Percentiles rank a stretch among this genome's conserved stretches.
Conservation (phyloP, 306 rosid genomes). For the Astragalus membranaceus region DNA sequence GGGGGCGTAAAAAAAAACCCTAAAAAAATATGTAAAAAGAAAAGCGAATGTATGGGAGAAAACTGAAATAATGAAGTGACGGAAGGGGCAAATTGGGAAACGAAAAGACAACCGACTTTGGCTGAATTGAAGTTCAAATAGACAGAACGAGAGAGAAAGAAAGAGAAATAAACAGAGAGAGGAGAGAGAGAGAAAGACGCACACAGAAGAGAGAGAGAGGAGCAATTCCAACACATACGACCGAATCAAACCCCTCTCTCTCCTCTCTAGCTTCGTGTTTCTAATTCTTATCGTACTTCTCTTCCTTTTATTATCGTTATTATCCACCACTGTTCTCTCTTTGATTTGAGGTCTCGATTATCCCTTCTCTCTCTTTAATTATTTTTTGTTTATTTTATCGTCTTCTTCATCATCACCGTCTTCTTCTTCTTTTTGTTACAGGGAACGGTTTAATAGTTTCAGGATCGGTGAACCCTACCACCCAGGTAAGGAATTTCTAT, state of each 20-base stretch:
- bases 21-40: too few species aligned
- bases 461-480: conserved; percentile 3
- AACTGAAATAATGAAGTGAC: neutral
- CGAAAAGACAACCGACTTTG: neutral
- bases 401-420: neutral
- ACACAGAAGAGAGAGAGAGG: neutral
- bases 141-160: neutral
- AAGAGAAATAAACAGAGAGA: neutral
- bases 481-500: conserved; percentile 14
- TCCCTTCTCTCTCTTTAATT: neutral
- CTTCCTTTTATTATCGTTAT: neutral
- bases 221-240: conserved; percentile 2
- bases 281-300: neutral
- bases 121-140: conserved; percentile 10
- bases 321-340: conserved; percentile 6
- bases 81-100: neutral
- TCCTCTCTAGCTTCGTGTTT: neutral
- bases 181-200: neutral
- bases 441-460: neutral
- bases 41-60: neutral
- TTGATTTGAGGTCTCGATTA: conserved; percentile 20
- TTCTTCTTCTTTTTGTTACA: neutral
- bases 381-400: neutral
- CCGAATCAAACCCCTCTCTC: conserved; percentile 17
- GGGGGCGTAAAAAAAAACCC: too few species aligned